These are phyloP conservation scores for Rhynchospora tenuis DNA, from an alignment of 176 grass and related monocot species.

Conservation along the genomic window DNA sequence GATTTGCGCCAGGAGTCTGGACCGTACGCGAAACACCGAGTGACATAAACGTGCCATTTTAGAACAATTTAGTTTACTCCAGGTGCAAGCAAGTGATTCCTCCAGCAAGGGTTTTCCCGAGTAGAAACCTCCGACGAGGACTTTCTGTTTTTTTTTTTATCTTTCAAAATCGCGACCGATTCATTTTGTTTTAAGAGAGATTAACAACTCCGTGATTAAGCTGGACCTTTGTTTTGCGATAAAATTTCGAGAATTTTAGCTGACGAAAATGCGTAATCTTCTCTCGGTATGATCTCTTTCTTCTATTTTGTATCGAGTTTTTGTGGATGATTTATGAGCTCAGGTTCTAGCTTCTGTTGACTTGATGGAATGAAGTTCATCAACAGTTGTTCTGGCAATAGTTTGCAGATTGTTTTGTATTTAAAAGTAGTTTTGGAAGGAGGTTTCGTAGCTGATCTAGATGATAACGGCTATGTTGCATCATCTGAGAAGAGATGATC, in stretches of 20 bases:
- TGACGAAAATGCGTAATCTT: constrained; percentile 41
- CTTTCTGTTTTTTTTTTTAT: neutral
- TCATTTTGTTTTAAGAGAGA: neutral
- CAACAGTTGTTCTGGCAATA: neutral
- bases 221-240: neutral
- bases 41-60: too few species aligned
- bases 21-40: neutral
- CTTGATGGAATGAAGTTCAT: neutral
- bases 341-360: neutral
- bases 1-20: neutral
- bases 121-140: neutral
- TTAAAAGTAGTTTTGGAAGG: neutral
- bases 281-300: constrained; percentile 31
- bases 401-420: neutral
- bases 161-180: neutral
- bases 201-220: neutral
- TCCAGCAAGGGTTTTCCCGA: neutral
- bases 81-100: neutral
- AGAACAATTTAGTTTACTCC: neutral
- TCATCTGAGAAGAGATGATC: neutral
- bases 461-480: neutral
- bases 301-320: neutral
- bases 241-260: neutral
- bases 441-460: neutral
- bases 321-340: neutral